Percentiles rank a stretch among this genome's conserved stretches.
Conservation (phyloP, 2,329 filamentous ascomycete species). For the Microcyclospora tardicrescens region DNA sequence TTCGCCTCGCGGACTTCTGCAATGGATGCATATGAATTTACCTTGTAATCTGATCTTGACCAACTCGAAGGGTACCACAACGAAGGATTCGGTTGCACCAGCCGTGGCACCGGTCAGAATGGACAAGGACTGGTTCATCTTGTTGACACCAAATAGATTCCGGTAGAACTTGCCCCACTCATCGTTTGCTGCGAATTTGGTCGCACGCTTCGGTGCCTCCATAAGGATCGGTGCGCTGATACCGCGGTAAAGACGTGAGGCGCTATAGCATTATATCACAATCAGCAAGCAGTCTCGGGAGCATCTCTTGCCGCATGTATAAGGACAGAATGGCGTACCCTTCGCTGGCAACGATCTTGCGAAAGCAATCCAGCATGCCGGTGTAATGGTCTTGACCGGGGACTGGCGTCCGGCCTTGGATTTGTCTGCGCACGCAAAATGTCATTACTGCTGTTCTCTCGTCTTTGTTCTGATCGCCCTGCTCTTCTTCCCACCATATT, state of each 20-base stretch:
- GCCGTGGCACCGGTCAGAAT: conserved; percentile 88
- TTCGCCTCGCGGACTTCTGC: background rate
- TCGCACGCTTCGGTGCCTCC: conserved; percentile 90
- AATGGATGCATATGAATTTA: conserved; percentile 4
- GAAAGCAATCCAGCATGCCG: conserved; percentile 96
- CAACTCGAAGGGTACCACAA: conserved; percentile 95
- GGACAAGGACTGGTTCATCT: conserved; percentile 87
- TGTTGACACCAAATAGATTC: conserved; percentile 64
- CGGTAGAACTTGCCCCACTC: conserved; percentile 95
- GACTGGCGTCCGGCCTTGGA: conserved; percentile 47
- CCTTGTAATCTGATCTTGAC: conserved; percentile 92
- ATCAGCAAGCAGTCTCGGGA: too few species aligned
- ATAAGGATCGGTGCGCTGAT: conserved; percentile 94
- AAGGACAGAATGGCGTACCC: conserved; percentile 47
- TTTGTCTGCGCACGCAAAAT: conserved; percentile 15
- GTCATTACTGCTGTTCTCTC: background rate
- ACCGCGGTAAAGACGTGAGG: conserved; percentile 81
- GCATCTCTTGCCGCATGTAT: too few species aligned
- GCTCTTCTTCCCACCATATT: too few species aligned
- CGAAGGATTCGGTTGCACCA: conserved; percentile 89
- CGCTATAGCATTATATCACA: conserved; percentile 31
- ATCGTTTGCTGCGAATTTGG: conserved; percentile 98
- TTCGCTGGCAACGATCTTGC: conserved; percentile 91
- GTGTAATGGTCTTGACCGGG: conserved; percentile 75
- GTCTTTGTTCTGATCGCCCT: background rate